Evolutionary conservation across 768 basidiomycete genomes (phyloP), one percentile per base, ranked within the genome.

Genomic region (Hygrophorus russula): DNA sequence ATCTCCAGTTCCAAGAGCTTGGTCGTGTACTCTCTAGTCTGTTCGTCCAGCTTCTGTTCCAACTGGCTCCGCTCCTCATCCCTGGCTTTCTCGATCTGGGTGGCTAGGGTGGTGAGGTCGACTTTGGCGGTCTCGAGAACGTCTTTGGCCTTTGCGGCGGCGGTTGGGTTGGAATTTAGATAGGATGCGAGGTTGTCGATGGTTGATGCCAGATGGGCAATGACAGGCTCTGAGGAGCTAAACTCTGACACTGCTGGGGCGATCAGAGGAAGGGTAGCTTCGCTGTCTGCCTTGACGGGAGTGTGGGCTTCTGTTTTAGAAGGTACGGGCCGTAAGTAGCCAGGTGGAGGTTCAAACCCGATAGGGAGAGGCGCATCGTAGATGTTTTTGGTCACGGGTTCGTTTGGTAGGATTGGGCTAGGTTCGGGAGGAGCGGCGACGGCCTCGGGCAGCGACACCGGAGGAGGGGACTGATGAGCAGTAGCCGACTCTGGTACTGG

Each of bases 311-410:
- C 42, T 49, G 57, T n/a, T 56, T 78, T 76, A 24, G 72, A 63
- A 14, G 78, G 69, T 15, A 65, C 51, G 10, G 85, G 79, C 31
- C 79, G 71, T 44, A 72, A 68, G 59, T 78, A 97, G 14, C 94
- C 94, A 17, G 89, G 89, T 28, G 94, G 93, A 8, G 84, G 89
- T 60, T 97, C 92, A 58, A 87, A 89, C 10, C 92, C 94, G 40
- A 99, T 63, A n/a, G 94, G 96, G 17, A 98, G 69, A 5, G 82
- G 81, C 13, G 64, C 72, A 36, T 65, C 61, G 56, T 94, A 94
- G 14, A 83, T 65, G 36, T 65, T 64, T 20, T 64, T 63, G n/a
- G 46, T 50, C 7, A 33, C 34, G 34, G 48, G 20, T 48, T 48
- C 48, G 40, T 47, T 35, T 24, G 38, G 49, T 9, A 54, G 47